Percentiles rank a stretch among this genome's conserved stretches.
Evolutionary conservation across 208 protist genomes (phyloP).

Genomic region (Wallacemonas sp.): DNA sequence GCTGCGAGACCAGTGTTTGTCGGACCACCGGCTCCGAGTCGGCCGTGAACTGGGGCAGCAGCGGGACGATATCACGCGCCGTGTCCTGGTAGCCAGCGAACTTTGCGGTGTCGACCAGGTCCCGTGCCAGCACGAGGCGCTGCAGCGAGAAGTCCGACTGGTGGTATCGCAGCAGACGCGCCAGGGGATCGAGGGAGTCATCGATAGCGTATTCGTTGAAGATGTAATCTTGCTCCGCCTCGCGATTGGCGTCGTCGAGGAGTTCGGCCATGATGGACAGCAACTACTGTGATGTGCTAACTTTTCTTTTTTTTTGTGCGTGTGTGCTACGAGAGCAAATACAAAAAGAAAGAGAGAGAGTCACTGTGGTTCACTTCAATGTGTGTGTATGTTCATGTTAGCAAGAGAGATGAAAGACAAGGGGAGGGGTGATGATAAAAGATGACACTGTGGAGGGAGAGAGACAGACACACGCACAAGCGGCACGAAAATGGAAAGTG

Average conservation of each 20-base stretch:
- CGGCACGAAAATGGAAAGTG: too few relatives aligned
- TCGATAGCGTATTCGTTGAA: conserved; percentile 94
- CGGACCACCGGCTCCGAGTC: conserved; percentile 92
- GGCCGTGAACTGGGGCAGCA: conserved; percentile 83
- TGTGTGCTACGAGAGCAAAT: conserved; percentile 14
- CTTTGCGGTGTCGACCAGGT: conserved; percentile 79
- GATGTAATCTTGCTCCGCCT: conserved; percentile 89
- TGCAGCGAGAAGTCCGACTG: conserved; percentile 91
- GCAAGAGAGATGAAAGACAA: conserved; percentile 13
- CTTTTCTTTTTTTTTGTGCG: conserved; percentile 22
- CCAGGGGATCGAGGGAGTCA: conserved; percentile 89
- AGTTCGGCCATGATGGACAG: conserved; percentile 21
- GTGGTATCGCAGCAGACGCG: conserved; percentile 84
- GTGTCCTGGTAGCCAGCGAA: conserved; percentile 87
- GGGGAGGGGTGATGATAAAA: too few relatives aligned
- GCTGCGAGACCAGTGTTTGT: conserved; percentile 91
- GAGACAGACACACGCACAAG: too few relatives aligned
- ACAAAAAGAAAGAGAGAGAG: not conserved
- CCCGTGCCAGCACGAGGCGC: conserved; percentile 83
- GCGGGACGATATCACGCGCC: conserved; percentile 73
- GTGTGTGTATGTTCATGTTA: too few relatives aligned
- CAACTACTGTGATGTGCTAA: not conserved
- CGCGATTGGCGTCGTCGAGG: conserved; percentile 54
- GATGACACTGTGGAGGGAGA: too few relatives aligned
- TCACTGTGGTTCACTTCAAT: not conserved